These are phyloP conservation scores for Skeletonema marinoi DNA, from an alignment of 108 stramenopile species.

Conservation along the genomic window DNA sequence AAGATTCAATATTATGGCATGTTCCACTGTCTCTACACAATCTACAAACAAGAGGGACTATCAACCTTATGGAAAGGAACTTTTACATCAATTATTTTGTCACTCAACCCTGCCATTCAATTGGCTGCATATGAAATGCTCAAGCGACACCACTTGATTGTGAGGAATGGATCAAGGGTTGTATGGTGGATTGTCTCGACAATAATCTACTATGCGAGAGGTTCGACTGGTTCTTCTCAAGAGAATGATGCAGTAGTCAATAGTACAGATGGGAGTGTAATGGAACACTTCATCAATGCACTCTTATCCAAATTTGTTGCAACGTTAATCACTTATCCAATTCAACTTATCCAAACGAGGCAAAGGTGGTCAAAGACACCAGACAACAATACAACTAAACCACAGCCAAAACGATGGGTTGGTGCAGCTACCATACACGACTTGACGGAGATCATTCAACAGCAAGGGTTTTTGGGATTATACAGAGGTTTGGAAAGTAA, in stretches of 20 bases:
- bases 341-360: slow-evolving; percentile 60
- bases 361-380: slow-evolving; percentile 32
- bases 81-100: slow-evolving; percentile 55
- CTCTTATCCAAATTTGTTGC: slow-evolving; percentile 61
- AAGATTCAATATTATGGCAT: slow-evolving; percentile 22
- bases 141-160: slow-evolving; percentile 40
- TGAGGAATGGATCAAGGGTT: background rate
- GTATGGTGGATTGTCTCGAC: background rate
- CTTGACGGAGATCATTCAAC: slow-evolving; percentile 20
- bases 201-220: background rate
- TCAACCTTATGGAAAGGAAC: slow-evolving; percentile 56
- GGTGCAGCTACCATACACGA: slow-evolving; percentile 9
- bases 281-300: slow-evolving; percentile 58
- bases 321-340: slow-evolving; percentile 61
- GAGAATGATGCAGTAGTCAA: background rate
- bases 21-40: slow-evolving; percentile 25
- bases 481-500: slow-evolving; percentile 67
- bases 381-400: background rate
- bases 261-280: background rate
- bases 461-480: slow-evolving; percentile 48
- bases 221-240: background rate
- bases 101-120: slow-evolving; percentile 72
- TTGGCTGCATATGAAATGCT: slow-evolving; percentile 63
- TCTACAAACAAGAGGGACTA: slow-evolving; percentile 52
- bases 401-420: background rate